These are phyloP conservation scores for Spergularia marina DNA, from an alignment of 148 eudicot species.

Conservation along the genomic window DNA sequence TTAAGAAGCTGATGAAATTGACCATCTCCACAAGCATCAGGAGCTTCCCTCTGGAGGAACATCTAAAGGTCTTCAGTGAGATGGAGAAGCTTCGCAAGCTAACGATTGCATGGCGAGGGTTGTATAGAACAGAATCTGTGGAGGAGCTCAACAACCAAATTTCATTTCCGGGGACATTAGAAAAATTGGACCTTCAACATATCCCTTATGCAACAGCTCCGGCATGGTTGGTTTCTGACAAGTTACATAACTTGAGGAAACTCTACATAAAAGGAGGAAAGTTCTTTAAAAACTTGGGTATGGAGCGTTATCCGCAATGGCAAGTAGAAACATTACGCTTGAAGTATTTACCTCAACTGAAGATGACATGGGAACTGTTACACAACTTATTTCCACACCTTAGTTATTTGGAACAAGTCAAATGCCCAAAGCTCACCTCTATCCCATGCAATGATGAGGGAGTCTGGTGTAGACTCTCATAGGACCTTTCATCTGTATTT, in stretches of 20 bases:
- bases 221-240: neutral
- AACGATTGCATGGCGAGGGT: slow-evolving; percentile 17
- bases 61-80: neutral
- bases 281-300: neutral
- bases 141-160: neutral
- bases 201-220: slow-evolving; percentile 9
- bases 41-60: slow-evolving; percentile 8
- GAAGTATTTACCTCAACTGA: slow-evolving; percentile 11
- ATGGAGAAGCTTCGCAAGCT: slow-evolving; percentile 8
- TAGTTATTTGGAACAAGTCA: slow-evolving; percentile 4
- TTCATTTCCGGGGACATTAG: neutral
- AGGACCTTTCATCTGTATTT: neutral
- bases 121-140: neutral
- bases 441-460: slow-evolving; percentile 17
- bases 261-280: slow-evolving; percentile 15
- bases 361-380: neutral
- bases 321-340: slow-evolving; percentile 11
- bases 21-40: slow-evolving; percentile 3
- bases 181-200: slow-evolving; percentile 10
- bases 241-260: neutral
- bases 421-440: slow-evolving; percentile 14
- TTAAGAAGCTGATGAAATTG: slow-evolving; percentile 16
- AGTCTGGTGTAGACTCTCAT: slow-evolving; percentile 5
- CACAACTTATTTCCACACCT: slow-evolving; percentile 2
- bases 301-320: neutral